phyloP scores from a whole-genome alignment of 768 basidiomycete genomes.

The Podaxis sp. region DNA sequence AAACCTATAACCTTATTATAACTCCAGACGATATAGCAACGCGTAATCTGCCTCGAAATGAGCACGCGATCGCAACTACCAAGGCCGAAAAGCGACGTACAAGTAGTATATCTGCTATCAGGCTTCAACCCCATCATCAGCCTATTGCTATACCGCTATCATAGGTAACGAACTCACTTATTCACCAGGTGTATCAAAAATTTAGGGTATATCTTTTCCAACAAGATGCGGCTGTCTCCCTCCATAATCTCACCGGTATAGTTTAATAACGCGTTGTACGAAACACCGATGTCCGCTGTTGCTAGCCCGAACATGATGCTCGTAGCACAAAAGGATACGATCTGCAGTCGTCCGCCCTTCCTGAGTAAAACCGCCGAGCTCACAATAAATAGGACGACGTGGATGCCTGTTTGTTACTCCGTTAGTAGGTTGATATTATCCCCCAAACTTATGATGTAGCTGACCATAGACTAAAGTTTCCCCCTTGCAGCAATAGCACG shows the following conservation, averaged over 20 bases:
- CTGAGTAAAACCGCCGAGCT: slow-evolving; percentile 31
- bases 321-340: slow-evolving; percentile 31
- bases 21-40: slow-evolving; percentile 41
- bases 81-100: slow-evolving; percentile 2
- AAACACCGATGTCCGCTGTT: slow-evolving; percentile 33
- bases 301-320: slow-evolving; percentile 36
- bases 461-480: slow-evolving; percentile 1
- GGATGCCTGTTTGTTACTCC: slow-evolving; percentile 27
- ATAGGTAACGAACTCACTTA: slow-evolving; percentile 27
- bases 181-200: slow-evolving; percentile 38
- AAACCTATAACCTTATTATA: slow-evolving; percentile 27
- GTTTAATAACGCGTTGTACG: slow-evolving; percentile 29
- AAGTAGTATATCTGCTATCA: slow-evolving; percentile 18
- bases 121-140: slow-evolving; percentile 1
- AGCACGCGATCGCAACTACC: background rate
- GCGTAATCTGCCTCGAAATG: slow-evolving; percentile 22
- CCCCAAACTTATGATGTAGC: background rate
- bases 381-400: slow-evolving; percentile 34
- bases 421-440: background rate
- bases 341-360: slow-evolving; percentile 24
- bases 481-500: background rate
- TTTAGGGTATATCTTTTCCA: slow-evolving; percentile 29
- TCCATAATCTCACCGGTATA: slow-evolving; percentile 18
- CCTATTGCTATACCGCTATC: background rate
- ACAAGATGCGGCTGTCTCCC: slow-evolving; percentile 15